These are phyloP conservation scores for Lachancea nothofagi DNA, from an alignment of 805 yeast genomes.

Conservation along the genomic window DNA sequence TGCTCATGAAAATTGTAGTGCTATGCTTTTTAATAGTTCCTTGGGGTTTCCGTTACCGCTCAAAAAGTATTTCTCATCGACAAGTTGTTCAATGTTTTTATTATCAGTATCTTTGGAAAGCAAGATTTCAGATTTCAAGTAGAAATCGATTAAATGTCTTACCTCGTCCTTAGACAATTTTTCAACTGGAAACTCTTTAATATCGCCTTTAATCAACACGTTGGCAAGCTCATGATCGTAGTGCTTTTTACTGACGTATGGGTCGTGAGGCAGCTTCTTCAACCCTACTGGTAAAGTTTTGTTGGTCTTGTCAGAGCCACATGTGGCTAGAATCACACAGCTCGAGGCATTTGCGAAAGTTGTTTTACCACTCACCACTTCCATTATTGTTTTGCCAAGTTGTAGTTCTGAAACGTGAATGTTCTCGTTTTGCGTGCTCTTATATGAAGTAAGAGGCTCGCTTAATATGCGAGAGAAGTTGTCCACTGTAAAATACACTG, in stretches of 20 bases:
- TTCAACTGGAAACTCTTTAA: slow-evolving; percentile 38
- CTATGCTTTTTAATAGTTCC: slow-evolving; percentile 38
- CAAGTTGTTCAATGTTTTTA: slow-evolving; percentile 35
- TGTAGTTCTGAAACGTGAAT: slow-evolving; percentile 61
- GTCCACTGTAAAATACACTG: slow-evolving; percentile 68
- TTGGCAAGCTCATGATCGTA: slow-evolving; percentile 54
- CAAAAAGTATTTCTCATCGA: slow-evolving; percentile 45
- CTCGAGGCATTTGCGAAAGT: slow-evolving; percentile 47
- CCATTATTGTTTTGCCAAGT: slow-evolving; percentile 51
- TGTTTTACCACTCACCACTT: slow-evolving; percentile 47
- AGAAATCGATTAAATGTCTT: slow-evolving; percentile 37
- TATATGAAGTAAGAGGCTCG: slow-evolving; percentile 52
- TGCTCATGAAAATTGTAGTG: slow-evolving; percentile 14
- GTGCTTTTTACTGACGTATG: slow-evolving; percentile 44
- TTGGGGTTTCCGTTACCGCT: slow-evolving; percentile 67
- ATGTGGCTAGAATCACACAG: slow-evolving; percentile 58
- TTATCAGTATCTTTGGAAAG: slow-evolving; percentile 33
- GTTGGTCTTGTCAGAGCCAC: slow-evolving; percentile 47
- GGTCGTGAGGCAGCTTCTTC: slow-evolving; percentile 46
- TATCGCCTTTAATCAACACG: slow-evolving; percentile 36
- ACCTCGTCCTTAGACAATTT: slow-evolving; percentile 44
- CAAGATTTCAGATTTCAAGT: slow-evolving; percentile 37
- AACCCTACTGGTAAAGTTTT: slow-evolving; percentile 53
- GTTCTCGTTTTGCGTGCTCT: slow-evolving; percentile 47
- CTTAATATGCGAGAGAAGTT: slow-evolving; percentile 61